Conservation (phyloP, 495 filamentous ascomycete species). For the Neohortaea acidophila region DNA sequence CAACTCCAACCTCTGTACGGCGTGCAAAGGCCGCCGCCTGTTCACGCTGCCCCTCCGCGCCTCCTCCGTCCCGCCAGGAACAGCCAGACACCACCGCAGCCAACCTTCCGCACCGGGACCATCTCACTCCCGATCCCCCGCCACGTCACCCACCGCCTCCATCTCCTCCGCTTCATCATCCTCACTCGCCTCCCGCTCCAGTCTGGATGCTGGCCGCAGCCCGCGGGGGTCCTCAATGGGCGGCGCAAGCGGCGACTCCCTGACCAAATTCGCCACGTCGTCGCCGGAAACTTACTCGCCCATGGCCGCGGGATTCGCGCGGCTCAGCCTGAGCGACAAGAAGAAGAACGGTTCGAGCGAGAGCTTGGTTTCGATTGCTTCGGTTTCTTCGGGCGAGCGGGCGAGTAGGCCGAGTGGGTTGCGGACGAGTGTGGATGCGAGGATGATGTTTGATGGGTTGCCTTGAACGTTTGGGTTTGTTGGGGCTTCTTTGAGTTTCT, state of each 20-base stretch:
- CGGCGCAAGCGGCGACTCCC: background rate
- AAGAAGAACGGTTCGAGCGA: background rate
- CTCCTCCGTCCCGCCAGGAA: no score
- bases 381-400: background rate
- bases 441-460: background rate
- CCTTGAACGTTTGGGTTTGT: background rate
- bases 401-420: background rate
- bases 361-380: no score
- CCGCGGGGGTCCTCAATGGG: background rate
- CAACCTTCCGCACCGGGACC: background rate
- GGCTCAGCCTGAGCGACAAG: background rate
- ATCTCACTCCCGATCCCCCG: no score
- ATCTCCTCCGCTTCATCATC: no score
- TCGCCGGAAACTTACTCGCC: conserved; percentile 1
- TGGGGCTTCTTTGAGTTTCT: no score
- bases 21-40: no score
- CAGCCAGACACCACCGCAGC: no score
- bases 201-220: background rate
- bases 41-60: no score
- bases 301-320: background rate
- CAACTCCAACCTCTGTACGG: no score
- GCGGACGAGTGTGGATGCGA: background rate
- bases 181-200: background rate
- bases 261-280: background rate
- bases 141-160: no score